These are phyloP conservation scores for Macaranga tanarius DNA, from an alignment of 441 rosid species.

Conservation along the genomic window DNA sequence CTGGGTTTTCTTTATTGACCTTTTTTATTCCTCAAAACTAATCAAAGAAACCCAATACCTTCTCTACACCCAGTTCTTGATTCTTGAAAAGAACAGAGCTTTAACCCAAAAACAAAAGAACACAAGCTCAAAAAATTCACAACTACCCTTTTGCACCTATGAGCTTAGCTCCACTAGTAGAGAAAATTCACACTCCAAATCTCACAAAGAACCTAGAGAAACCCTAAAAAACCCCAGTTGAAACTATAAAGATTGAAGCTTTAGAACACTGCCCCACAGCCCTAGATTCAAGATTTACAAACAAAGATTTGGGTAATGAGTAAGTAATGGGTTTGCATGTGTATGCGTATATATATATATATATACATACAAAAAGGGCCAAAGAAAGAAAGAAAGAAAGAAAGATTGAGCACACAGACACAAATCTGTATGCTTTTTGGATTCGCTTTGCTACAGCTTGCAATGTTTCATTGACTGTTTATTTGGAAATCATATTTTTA, in stretches of 20 bases:
- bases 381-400: neutral
- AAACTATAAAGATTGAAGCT: neutral
- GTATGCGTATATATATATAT: neutral
- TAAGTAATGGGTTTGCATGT: neutral
- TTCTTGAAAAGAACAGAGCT: neutral
- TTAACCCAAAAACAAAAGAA: neutral
- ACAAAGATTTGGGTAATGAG: neutral
- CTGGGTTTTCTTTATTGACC: neutral
- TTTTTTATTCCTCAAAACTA: neutral
- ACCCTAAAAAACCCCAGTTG: neutral
- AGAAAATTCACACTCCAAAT: neutral
- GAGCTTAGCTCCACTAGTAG: neutral
- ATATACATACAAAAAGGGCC: neutral
- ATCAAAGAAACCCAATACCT: neutral
- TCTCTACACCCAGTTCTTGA: slow-evolving; percentile 7
- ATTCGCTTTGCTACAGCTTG: neutral
- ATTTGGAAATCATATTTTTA: neutral
- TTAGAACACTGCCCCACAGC: neutral
- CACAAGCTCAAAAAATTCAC: neutral
- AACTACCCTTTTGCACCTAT: neutral
- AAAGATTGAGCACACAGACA: neutral
- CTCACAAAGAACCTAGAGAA: neutral
- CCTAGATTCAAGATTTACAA: neutral
- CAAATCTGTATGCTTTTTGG: slow-evolving; percentile 5
- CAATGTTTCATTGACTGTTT: no score